phyloP scores from a whole-genome alignment of 352 stramenopile genomes.

The Pythium folliculosum region DNA sequence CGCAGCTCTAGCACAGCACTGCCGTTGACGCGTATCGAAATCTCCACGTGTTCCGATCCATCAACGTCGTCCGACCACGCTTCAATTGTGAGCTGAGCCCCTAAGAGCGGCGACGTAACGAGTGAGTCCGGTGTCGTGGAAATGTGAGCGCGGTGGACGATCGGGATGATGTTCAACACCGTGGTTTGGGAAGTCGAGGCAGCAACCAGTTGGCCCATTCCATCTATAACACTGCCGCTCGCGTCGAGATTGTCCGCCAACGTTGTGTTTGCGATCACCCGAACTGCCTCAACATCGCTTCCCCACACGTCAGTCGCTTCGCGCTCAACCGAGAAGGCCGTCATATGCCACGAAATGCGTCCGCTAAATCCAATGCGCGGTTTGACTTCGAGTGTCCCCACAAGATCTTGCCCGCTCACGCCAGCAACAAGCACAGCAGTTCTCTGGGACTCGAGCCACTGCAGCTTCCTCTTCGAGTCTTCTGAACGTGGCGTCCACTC shows the following conservation, averaged over 20 bases:
- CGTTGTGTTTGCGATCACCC: not conserved
- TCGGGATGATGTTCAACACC: conserved; percentile 7
- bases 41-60: conserved; percentile 15
- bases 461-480: not conserved
- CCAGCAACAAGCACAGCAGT: conserved; percentile 9
- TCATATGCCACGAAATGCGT: conserved; percentile 7
- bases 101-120: conserved; percentile 31
- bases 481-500: conserved; percentile 4
- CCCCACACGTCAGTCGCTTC: not conserved
- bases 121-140: conserved; percentile 26
- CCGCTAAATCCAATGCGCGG: conserved; percentile 26
- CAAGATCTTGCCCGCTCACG: conserved; percentile 1
- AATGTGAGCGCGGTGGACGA: conserved; percentile 32
- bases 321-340: conserved; percentile 14
- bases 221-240: not conserved
- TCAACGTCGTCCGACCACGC: conserved; percentile 31
- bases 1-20: conserved; percentile 20
- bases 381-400: conserved; percentile 5
- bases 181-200: not conserved
- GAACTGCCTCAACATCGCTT: not conserved
- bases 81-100: conserved; percentile 24
- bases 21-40: conserved; percentile 4
- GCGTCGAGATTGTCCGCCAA: not conserved
- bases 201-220: not conserved
- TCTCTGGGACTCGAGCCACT: conserved; percentile 20